Percentiles rank a stretch among this genome's conserved stretches.
Conservation (phyloP, 2,329 filamentous ascomycete species). For the Penicillium sp. region DNA sequence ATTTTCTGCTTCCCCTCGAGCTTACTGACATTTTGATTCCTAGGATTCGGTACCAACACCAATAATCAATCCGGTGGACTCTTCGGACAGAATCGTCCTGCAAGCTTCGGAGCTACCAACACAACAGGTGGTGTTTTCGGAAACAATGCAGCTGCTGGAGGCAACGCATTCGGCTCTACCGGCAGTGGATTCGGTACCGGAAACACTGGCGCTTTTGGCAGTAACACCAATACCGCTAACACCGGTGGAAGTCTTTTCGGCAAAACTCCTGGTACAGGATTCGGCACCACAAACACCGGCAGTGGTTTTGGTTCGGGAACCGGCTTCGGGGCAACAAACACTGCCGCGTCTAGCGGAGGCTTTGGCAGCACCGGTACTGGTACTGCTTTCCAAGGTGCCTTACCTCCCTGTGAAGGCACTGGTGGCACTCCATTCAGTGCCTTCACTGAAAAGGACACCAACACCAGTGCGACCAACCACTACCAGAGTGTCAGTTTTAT, state of each 20-base stretch:
- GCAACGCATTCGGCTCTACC: constrained; percentile 13
- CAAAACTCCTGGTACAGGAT: constrained; percentile 19
- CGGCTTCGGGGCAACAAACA: constrained; percentile 23
- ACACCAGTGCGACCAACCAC: constrained; percentile 40
- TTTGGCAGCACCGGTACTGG: constrained; percentile 31
- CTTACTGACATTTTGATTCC: constrained; percentile 19
- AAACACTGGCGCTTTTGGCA: constrained; percentile 37
- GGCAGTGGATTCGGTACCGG: constrained; percentile 27
- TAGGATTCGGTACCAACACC: constrained; percentile 40
- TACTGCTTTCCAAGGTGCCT: constrained; percentile 42
- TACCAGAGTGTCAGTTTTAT: constrained; percentile 52
- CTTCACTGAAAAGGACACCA: constrained; percentile 47
- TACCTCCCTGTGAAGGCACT: constrained; percentile 47
- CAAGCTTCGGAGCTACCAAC: constrained; percentile 32
- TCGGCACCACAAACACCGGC: constrained; percentile 18
- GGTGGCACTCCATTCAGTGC: constrained; percentile 47
- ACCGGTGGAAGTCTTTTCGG: constrained; percentile 43
- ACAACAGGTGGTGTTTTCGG: constrained; percentile 37
- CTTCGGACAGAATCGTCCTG: constrained; percentile 34
- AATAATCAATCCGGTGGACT: constrained; percentile 34
- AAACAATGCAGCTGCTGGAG: constrained; percentile 19
- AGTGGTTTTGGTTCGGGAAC: constrained; percentile 21
- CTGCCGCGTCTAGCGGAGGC: constrained; percentile 17
- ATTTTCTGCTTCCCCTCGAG: not conserved
- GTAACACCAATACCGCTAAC: constrained; percentile 14